phyloP scores from a whole-genome alignment of 495 filamentous ascomycete genomes.

The Talaromyces liani region DNA sequence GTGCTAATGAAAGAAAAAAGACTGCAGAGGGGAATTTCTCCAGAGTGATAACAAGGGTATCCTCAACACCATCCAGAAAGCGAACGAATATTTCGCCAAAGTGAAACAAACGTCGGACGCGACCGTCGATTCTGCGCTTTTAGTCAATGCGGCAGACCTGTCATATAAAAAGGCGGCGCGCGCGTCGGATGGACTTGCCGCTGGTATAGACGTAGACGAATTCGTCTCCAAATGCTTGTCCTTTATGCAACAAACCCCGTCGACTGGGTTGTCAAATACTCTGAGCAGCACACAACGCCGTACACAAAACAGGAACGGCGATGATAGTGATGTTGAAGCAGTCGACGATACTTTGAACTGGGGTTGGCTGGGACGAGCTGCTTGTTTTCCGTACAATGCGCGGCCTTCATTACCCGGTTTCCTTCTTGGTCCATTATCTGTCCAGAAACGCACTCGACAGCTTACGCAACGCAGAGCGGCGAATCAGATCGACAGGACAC shows the following conservation, averaged over 20 bases:
- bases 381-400: slow-evolving; percentile 61
- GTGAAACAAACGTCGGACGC: slow-evolving; percentile 94
- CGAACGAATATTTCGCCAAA: slow-evolving; percentile 54
- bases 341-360: slow-evolving; percentile 78
- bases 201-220: slow-evolving; percentile 83
- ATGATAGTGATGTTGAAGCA: slow-evolving; percentile 55
- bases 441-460: slow-evolving; percentile 73
- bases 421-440: slow-evolving; percentile 79
- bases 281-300: slow-evolving; percentile 23
- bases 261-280: slow-evolving; percentile 13
- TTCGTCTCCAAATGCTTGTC: slow-evolving; percentile 87
- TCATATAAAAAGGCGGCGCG: slow-evolving; percentile 65
- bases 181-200: slow-evolving; percentile 57
- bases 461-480: slow-evolving; percentile 56
- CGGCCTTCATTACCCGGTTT: slow-evolving; percentile 77
- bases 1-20: slow-evolving; percentile 19
- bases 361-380: slow-evolving; percentile 71
- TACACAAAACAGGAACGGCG: slow-evolving; percentile 23
- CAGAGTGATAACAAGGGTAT: slow-evolving; percentile 54
- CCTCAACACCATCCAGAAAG: slow-evolving; percentile 49
- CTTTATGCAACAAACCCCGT: slow-evolving; percentile 66
- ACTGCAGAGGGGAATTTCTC: slow-evolving; percentile 62
- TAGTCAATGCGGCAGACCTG: slow-evolving; percentile 72
- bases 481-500: slow-evolving; percentile 53
- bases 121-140: slow-evolving; percentile 75